A percentile compares a stretch with the other conserved stretches of the same genome.
phyloP scores from a whole-genome alignment of 441 rosid genomes.

The Adansonia rubrostipa region DNA sequence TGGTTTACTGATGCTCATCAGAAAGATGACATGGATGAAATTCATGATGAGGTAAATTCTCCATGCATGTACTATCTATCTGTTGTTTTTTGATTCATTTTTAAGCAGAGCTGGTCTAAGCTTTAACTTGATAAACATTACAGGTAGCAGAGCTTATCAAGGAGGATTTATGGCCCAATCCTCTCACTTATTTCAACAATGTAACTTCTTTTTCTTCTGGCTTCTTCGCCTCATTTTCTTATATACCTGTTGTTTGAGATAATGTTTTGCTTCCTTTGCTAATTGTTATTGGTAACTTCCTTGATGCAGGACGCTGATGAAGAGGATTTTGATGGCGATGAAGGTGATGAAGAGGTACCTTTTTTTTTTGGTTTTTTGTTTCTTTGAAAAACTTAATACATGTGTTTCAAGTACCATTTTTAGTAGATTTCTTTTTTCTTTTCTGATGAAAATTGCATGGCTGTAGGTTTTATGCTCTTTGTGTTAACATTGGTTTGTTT shows the following conservation, averaged over 20 bases:
- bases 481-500: background rate
- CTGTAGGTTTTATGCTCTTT: background rate
- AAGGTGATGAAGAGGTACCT: conserved; percentile 69
- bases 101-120: background rate
- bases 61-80: background rate
- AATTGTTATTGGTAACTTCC: conserved; percentile 23
- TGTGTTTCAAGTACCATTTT: background rate
- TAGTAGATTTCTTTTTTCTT: background rate
- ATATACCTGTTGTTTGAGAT: background rate
- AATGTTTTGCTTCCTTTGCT: conserved; percentile 21
- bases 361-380: background rate
- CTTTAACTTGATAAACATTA: conserved; percentile 19
- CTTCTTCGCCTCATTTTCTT: background rate
- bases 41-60: conserved; percentile 74
- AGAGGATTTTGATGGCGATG: conserved; percentile 56
- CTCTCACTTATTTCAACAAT: conserved; percentile 84
- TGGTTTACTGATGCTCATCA: conserved; percentile 76
- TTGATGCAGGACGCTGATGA: conserved; percentile 78
- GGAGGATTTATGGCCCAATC: conserved; percentile 98
- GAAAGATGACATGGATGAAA: conserved; percentile 63
- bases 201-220: conserved; percentile 40
- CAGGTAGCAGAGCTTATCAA: conserved; percentile 94
- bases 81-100: background rate
- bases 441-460: background rate
- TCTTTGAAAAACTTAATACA: background rate